Evolutionary conservation across 305 asterid species (phyloP), one percentile per base, ranked within the genome.

Genomic region (Fraxinus paxiana): DNA sequence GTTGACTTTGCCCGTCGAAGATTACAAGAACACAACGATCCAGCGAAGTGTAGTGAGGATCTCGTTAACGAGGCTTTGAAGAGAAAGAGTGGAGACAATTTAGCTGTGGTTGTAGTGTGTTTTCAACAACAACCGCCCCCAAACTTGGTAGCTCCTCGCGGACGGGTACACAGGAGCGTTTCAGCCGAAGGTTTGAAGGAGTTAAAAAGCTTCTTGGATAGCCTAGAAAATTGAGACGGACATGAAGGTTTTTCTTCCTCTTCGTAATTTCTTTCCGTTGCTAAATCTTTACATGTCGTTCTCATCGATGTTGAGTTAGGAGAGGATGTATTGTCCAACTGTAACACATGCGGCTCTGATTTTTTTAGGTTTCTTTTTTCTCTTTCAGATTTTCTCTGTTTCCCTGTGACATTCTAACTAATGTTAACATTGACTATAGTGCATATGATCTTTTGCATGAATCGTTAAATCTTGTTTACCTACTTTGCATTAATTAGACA

Each of bases 141-240:
- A 0, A 92, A 89, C 83, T 84, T 96, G 91, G 75, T 87, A 0
- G 91, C 71, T 1, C 98, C 99, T 0, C 97, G 98, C 10, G 90
- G 92, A 17, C 87, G 94, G 79, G 98, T 96, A 5, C 96, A 93
- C 20, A 87, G 98, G 86, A 96, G 98, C 89, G 80, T 96, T 31
- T 94, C 98, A 12, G 97, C 98, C 0, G 98, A 96, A 88, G 98
- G 98, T 76, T 86, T 96, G 88, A 93, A 89, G 88, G 98, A 92
- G 90, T 79, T 96, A 90, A 93, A 90, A 77, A 80, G 97, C 82
- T 92, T 91, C 91, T 86, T 96, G 92, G 94, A 94, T 87, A 77
- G 80, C 80, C 85, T 92, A 87, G 88, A 90, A 65, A 86, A 46
- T 77, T 92, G 87, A 93, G 90, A 86, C 86, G 85, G 34, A 70